phyloP scores from a whole-genome alignment of 148 eudicot species.

The Cornus florida region DNA sequence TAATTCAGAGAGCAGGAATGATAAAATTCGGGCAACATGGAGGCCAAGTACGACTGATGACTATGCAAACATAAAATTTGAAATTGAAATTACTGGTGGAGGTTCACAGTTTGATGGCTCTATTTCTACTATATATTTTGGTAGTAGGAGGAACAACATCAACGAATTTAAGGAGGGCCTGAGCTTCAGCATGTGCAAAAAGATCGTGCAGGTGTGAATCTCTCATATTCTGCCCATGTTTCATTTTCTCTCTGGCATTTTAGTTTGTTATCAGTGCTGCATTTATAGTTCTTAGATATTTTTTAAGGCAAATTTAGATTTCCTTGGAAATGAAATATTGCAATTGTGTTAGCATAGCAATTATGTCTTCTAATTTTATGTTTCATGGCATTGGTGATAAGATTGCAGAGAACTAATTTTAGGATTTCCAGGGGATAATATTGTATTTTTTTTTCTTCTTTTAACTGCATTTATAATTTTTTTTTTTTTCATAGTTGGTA shows the following conservation, averaged over 20 bases:
- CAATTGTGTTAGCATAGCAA: background rate
- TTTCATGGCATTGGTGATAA: too few relatives aligned
- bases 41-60: slow-evolving; percentile 61
- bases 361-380: background rate
- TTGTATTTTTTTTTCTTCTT: too few relatives aligned
- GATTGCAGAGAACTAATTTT: too few relatives aligned
- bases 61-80: slow-evolving; percentile 54
- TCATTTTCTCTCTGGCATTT: background rate
- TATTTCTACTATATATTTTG: slow-evolving; percentile 11
- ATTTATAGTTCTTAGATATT: background rate
- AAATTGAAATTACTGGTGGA: slow-evolving; percentile 42
- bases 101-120: slow-evolving; percentile 24
- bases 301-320: background rate
- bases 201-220: slow-evolving; percentile 69
- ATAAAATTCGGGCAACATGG: slow-evolving; percentile 66
- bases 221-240: background rate
- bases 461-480: background rate
- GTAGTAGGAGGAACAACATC: slow-evolving; percentile 35
- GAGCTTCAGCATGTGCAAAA: slow-evolving; percentile 77
- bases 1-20: slow-evolving; percentile 48
- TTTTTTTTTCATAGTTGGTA: background rate
- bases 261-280: background rate
- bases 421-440: background rate
- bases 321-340: slow-evolving; percentile 5
- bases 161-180: slow-evolving; percentile 56